Conservation (phyloP, 2,329 filamentous ascomycete genomes). For the Macrophomina phaseolina region DNA sequence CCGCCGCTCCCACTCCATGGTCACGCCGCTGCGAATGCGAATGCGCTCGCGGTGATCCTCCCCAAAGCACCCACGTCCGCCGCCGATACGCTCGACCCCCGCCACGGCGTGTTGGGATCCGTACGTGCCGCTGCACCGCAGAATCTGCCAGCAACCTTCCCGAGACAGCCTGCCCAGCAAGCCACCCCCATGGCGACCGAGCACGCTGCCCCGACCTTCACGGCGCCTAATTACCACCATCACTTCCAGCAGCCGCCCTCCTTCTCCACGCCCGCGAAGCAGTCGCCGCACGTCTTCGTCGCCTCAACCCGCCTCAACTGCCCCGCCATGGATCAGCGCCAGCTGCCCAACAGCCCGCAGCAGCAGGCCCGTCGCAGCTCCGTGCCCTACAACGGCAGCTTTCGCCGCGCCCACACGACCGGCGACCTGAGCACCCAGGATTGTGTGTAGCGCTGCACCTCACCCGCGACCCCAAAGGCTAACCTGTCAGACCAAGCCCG, state of each 20-base stretch:
- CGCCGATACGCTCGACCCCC: conserved; percentile 7
- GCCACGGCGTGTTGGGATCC: conserved; percentile 6
- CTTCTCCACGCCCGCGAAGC: conserved; percentile 19
- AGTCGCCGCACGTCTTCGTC: conserved; percentile 12
- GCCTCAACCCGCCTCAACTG: conserved; percentile 18
- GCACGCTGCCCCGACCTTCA: conserved; percentile 9
- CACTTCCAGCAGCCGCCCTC: conserved; percentile 3
- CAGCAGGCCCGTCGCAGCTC: conserved; percentile 14
- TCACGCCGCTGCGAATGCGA: neutral
- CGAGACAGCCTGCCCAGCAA: conserved; percentile 7
- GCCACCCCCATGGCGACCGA: conserved; percentile 15
- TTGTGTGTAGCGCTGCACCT: conserved; percentile 10
- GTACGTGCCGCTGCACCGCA: conserved; percentile 11
- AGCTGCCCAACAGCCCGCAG: conserved; percentile 11
- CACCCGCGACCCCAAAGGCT: neutral
- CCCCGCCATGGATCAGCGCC: conserved; percentile 17
- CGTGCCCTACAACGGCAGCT: conserved; percentile 14
- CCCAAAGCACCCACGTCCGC: neutral
- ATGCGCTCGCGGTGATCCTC: conserved; percentile 14
- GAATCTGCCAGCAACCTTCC: conserved; percentile 8
- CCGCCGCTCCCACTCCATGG: neutral
- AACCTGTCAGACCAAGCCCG: neutral
- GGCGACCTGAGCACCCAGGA: conserved; percentile 7
- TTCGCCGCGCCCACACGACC: conserved; percentile 16
- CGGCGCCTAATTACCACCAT: conserved; percentile 11